phyloP scores from a whole-genome alignment of 139 green algal species.

The Chlamydomonas sp. region DNA sequence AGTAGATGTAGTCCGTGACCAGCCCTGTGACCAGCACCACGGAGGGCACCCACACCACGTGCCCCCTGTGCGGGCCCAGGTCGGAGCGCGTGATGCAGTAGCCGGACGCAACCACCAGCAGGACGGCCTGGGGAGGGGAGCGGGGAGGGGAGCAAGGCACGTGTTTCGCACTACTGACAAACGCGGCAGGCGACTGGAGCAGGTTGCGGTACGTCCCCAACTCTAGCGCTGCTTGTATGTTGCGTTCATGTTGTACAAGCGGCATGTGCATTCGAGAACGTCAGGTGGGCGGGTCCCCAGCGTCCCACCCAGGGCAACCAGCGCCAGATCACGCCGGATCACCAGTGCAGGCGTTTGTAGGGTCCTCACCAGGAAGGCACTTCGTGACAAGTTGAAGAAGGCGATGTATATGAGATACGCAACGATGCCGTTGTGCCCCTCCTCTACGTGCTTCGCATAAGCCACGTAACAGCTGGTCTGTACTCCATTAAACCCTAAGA shows the following conservation, averaged over 20 bases:
- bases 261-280: too few relatives aligned
- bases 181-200: too few relatives aligned
- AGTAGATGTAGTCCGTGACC: conserved; percentile 38
- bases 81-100: conserved; percentile 33
- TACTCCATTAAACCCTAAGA: neutral
- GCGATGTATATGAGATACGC: conserved; percentile 8
- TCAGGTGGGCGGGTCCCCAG: too few relatives aligned
- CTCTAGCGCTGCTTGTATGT: too few relatives aligned
- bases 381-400: conserved; percentile 9
- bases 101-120: neutral
- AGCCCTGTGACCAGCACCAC: conserved; percentile 26
- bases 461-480: neutral
- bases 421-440: neutral
- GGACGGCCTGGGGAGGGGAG: too few relatives aligned
- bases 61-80: conserved; percentile 15
- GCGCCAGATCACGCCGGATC: neutral
- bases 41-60: conserved; percentile 11
- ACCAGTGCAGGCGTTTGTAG: neutral
- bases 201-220: too few relatives aligned
- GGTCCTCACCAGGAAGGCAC: conserved; percentile 8
- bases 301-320: too few relatives aligned
- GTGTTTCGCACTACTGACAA: too few relatives aligned
- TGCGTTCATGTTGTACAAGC: too few relatives aligned
- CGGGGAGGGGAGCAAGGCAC: too few relatives aligned
- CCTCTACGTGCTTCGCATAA: neutral